Conservation (phyloP, 805 yeast genomes). For the Lipomyces starkeyi region DNA sequence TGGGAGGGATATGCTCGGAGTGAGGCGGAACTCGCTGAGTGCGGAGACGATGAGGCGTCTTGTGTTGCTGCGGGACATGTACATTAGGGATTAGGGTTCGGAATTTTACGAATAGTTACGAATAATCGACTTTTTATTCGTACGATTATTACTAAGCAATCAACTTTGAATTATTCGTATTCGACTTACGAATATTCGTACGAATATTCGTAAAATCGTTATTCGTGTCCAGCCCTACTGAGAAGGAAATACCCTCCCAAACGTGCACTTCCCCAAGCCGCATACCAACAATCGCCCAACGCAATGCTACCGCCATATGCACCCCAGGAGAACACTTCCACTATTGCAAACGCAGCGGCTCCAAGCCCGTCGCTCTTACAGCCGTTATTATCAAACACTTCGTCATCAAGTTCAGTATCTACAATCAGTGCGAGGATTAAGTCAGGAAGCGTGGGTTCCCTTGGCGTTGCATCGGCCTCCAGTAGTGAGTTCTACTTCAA, state of each 20-base stretch:
- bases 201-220: too few relatives aligned
- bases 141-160: too few relatives aligned
- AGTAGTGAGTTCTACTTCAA: background rate
- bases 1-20: too few relatives aligned
- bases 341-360: background rate
- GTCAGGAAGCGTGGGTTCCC: slow-evolving; percentile 13
- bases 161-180: too few relatives aligned
- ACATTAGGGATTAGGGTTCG: too few relatives aligned
- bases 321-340: background rate
- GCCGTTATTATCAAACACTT: slow-evolving; percentile 24
- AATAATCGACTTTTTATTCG: too few relatives aligned
- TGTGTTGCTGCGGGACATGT: too few relatives aligned
- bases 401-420: slow-evolving; percentile 17
- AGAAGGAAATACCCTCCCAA: slow-evolving; percentile 30
- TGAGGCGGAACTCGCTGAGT: too few relatives aligned
- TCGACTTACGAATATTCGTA: too few relatives aligned
- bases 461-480: background rate
- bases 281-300: slow-evolving; percentile 6
- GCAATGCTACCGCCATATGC: slow-evolving; percentile 12
- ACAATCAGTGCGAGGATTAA: background rate
- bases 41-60: too few relatives aligned
- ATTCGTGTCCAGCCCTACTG: too few relatives aligned
- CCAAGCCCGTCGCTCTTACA: slow-evolving; percentile 12
- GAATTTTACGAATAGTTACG: too few relatives aligned
- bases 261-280: slow-evolving; percentile 20